A percentile compares a stretch with the other conserved stretches of the same genome.
These are phyloP conservation scores for Elsinoe batatas DNA, from an alignment of 2,329 filamentous ascomycete species.

Conservation along the genomic window DNA sequence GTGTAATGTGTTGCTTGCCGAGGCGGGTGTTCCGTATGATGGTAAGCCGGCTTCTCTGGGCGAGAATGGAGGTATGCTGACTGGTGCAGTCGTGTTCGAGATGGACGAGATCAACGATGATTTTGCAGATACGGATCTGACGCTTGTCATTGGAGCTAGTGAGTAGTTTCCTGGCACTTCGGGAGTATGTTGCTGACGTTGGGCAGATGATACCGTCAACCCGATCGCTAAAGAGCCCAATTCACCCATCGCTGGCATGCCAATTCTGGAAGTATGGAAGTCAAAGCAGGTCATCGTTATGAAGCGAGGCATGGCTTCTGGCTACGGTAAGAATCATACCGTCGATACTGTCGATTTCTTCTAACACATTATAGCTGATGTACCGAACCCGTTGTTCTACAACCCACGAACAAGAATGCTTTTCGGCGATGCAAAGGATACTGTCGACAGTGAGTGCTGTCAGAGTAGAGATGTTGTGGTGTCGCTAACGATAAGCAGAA, in stretches of 20 bases:
- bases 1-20: constrained; percentile 82
- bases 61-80: constrained; percentile 17
- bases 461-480: neutral
- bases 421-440: constrained; percentile 73
- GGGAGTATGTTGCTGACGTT: neutral
- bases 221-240: constrained; percentile 70
- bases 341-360: neutral
- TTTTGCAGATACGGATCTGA: constrained; percentile 74
- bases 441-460: constrained; percentile 26
- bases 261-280: constrained; percentile 87
- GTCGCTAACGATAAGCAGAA: neutral
- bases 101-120: constrained; percentile 97
- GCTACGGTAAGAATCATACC: constrained; percentile 54
- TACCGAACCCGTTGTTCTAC: constrained; percentile 88
- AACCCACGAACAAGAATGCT: constrained; percentile 86
- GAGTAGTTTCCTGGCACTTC: neutral
- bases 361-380: constrained; percentile 52
- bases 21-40: constrained; percentile 81
- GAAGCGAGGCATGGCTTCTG: constrained; percentile 83
- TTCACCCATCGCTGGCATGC: constrained; percentile 75
- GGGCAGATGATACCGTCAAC: constrained; percentile 68
- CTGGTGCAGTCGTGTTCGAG: constrained; percentile 58
- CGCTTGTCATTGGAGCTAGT: constrained; percentile 76
- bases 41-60: constrained; percentile 32
- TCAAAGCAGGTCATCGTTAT: constrained; percentile 87